Conservation (phyloP, 2,329 filamentous ascomycete species). For the Exserohilum rostratum region DNA sequence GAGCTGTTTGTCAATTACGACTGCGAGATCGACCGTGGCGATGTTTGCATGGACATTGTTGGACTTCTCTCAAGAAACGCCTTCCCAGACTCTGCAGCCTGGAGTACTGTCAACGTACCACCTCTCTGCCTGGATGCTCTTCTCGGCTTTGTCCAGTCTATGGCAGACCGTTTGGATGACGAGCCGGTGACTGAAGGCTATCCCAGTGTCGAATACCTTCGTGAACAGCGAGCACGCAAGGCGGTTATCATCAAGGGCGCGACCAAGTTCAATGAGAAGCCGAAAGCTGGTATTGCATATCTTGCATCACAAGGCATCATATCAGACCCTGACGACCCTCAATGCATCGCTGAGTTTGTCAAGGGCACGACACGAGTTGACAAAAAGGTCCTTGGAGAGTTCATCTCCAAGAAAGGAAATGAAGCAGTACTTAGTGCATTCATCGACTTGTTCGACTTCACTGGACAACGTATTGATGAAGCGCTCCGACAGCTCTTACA, state of each 20-base stretch:
- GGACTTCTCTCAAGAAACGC: conserved; percentile 91
- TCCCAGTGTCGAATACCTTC: conserved; percentile 68
- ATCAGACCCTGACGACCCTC: conserved; percentile 72
- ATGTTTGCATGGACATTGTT: conserved; percentile 94
- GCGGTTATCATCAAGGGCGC: conserved; percentile 87
- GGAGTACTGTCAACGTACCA: conserved; percentile 98
- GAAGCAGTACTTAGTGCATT: conserved; percentile 85
- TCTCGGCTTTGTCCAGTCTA: conserved; percentile 87
- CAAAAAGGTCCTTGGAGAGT: conserved; percentile 90
- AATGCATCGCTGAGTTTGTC: conserved; percentile 83
- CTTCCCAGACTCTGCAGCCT: conserved; percentile 94
- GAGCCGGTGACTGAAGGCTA: conserved; percentile 67
- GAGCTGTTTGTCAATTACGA: conserved; percentile 99
- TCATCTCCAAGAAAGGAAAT: conserved; percentile 87
- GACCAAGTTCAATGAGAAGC: conserved; percentile 92
- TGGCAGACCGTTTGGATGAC: conserved; percentile 83
- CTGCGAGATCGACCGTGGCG: conserved; percentile 87
- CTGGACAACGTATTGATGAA: conserved; percentile 85
- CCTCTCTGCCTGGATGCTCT: conserved; percentile 92
- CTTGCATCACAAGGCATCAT: conserved; percentile 87
- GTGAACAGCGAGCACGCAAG: conserved; percentile 78
- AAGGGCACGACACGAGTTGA: conserved; percentile 86
- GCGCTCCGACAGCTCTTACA: conserved; percentile 86
- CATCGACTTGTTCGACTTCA: conserved; percentile 86
- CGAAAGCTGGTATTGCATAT: conserved; percentile 86